A percentile compares a stretch with the other conserved stretches of the same genome.
Evolutionary conservation across 257 asterid species (phyloP).

Genomic region (Nicotiana paniculata): DNA sequence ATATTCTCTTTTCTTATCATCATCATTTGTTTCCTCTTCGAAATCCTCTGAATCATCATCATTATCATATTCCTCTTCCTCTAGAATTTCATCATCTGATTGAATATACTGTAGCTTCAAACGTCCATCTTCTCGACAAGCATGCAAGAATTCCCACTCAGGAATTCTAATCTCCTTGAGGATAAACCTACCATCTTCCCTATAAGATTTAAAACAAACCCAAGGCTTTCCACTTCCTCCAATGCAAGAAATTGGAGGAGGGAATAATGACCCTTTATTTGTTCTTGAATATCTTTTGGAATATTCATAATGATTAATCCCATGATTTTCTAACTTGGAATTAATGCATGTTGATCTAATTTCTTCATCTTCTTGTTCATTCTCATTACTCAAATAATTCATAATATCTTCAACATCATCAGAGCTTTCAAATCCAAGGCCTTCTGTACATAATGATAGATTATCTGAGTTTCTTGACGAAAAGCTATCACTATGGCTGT

Average conservation of each 20-base stretch:
- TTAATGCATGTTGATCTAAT: background rate
- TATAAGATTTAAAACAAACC: conserved; percentile 46
- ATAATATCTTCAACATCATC: conserved; percentile 45
- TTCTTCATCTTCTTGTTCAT: conserved; percentile 14
- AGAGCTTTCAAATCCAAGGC: conserved; percentile 75
- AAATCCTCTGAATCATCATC: background rate
- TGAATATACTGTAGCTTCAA: conserved; percentile 47
- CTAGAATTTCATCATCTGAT: conserved; percentile 51
- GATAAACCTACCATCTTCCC: conserved; percentile 71
- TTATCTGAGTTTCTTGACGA: conserved; percentile 52
- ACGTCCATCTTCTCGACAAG: conserved; percentile 73
- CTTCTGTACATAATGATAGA: conserved; percentile 61
- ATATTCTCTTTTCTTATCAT: background rate
- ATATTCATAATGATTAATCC: conserved; percentile 4
- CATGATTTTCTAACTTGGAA: conserved; percentile 10
- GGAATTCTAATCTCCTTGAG: conserved; percentile 67
- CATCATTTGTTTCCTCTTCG: background rate
- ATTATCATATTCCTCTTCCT: conserved; percentile 5
- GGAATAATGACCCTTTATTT: conserved; percentile 27
- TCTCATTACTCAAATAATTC: conserved; percentile 23
- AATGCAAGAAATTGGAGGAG: conserved; percentile 82
- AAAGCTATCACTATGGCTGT: conserved; percentile 37
- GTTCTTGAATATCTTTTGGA: conserved; percentile 31
- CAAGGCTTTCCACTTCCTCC: conserved; percentile 73
- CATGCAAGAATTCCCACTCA: conserved; percentile 59